Base-by-base conservation (phyloP, 78 protist species). In the Dictyostelium purpureum region DNA sequence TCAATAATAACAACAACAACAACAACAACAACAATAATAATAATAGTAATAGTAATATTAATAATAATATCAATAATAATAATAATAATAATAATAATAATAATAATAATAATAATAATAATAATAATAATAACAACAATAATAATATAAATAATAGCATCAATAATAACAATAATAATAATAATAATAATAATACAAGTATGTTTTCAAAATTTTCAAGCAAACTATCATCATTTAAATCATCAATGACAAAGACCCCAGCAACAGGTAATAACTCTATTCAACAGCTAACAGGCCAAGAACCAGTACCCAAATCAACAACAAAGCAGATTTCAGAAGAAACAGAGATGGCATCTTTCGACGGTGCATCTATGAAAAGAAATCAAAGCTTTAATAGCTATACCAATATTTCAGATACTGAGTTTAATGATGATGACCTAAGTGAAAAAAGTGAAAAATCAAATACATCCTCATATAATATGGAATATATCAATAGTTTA, bases 341-440 rank as follows among this genome's bases (percentile, higher is more conserved):
- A 51, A 45, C 57, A 33, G 80, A 75, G 33, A 75, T 51, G 80
- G n/a, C 47, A 31, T 47, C 66, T 35, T 75, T 75, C 26, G 81
- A 49, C 35, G 81, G 63, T 51, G 66, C 81, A 18, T 35, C 76
- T 5, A 35, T n/a, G 31, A 38, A 35, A 40, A 35, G 56, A 40
- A 69, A 38, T n/a, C 52, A 38, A 69, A 35, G 76, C 21, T 43
- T 45, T 38, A 38, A 33, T 40, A 51, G 76, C 79, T 4, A 10
- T 71, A 12, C 56, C 56, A 19, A 16, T 10, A 19, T 47, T 28
- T 38, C 79, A 40, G 79, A 71, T 63, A 63, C 43, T 16, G 71
- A 63, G 33, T 63, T 63, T n/a, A n/a, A n/a, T 63, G 71, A 63
- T 63, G 71, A 63, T 33, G 71, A 63, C 12, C 33, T 42, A 63